These are phyloP conservation scores for Mayamaea pseudoterrestris DNA, from an alignment of 108 stramenopile genomes.

Conservation along the genomic window DNA sequence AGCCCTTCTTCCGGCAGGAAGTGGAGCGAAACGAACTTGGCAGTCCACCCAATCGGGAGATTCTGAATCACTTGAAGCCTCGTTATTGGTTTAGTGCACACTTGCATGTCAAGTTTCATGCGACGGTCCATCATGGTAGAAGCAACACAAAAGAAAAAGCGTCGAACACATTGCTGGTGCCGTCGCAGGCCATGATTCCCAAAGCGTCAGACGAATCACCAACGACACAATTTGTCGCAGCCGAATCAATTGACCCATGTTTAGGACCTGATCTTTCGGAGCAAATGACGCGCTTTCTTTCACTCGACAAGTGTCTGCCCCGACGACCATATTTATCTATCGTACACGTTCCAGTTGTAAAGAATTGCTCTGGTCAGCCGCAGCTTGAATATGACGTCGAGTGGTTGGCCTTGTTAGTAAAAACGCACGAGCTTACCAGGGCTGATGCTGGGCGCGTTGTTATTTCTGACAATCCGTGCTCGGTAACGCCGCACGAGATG, in stretches of 20 bases:
- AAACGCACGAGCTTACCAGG: constrained; percentile 52
- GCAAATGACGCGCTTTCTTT: constrained; percentile 87
- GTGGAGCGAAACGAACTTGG: constrained; percentile 79
- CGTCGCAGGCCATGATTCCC: constrained; percentile 6
- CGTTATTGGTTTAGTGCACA: constrained; percentile 96
- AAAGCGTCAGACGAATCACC: neutral
- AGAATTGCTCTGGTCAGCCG: constrained; percentile 9
- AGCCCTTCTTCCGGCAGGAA: constrained; percentile 82
- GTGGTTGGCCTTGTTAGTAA: constrained; percentile 73
- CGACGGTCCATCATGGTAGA: constrained; percentile 57
- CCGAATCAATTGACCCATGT: constrained; percentile 1
- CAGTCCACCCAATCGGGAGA: constrained; percentile 71
- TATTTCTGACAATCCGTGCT: constrained; percentile 13
- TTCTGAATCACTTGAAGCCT: constrained; percentile 78
- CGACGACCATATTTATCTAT: constrained; percentile 84
- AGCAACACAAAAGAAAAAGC: constrained; percentile 1
- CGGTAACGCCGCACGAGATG: constrained; percentile 27
- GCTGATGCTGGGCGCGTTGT: constrained; percentile 14
- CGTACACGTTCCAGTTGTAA: constrained; percentile 28
- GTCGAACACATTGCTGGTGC: constrained; percentile 3
- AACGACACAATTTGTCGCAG: constrained; percentile 1
- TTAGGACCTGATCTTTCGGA: constrained; percentile 34
- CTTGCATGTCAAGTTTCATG: constrained; percentile 93
- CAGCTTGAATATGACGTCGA: constrained; percentile 70
- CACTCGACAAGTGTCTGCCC: constrained; percentile 97